phyloP scores from a whole-genome alignment of 208 protist genomes.

The Polymyxa betae region DNA sequence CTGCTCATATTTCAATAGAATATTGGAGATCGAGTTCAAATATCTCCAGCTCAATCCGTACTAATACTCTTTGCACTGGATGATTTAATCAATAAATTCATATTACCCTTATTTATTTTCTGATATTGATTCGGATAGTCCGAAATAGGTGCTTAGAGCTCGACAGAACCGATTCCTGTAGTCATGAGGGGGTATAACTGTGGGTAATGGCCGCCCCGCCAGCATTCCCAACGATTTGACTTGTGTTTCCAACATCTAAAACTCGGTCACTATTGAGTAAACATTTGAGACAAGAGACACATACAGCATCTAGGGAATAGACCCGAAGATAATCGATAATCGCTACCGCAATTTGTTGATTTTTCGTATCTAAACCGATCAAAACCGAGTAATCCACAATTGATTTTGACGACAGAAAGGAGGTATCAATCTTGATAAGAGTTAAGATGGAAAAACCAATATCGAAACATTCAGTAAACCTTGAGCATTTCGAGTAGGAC shows the following conservation, averaged over 20 bases:
- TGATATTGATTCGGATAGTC: neutral
- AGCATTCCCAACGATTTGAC: constrained; percentile 27
- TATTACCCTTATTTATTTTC: too few species aligned
- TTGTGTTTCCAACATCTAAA: constrained; percentile 3
- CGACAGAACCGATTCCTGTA: constrained; percentile 25
- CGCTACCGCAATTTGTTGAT: neutral
- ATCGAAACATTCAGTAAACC: neutral
- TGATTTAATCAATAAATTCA: too few species aligned
- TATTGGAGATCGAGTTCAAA: neutral
- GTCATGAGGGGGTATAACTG: constrained; percentile 12
- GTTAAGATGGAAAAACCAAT: neutral
- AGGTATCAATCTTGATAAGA: constrained; percentile 2
- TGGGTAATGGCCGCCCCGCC: neutral
- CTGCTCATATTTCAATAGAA: neutral
- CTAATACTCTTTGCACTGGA: neutral
- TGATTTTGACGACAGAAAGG: constrained; percentile 10
- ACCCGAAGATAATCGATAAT: constrained; percentile 40
- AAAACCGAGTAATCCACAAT: constrained; percentile 42
- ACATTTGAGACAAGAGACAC: neutral
- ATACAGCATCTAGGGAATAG: neutral
- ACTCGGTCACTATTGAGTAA: neutral
- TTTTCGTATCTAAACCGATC: neutral
- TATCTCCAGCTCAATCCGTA: neutral
- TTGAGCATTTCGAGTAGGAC: neutral
- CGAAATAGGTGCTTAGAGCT: neutral